phyloP scores from a whole-genome alignment of 495 filamentous ascomycete genomes.

The Podospora pseudoanserina region DNA sequence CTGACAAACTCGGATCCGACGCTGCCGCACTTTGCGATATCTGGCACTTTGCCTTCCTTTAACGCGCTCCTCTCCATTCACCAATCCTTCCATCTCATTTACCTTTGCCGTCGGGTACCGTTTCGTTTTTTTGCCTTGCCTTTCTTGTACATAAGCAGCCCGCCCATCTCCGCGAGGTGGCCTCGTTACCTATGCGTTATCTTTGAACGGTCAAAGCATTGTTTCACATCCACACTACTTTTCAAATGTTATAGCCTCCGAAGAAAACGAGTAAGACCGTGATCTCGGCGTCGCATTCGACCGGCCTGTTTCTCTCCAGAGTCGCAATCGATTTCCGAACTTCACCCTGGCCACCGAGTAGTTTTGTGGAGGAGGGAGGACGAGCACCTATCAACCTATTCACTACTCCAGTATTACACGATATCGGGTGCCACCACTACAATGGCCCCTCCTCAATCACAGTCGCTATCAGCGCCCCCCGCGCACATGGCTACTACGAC shows the following conservation, averaged over 20 bases:
- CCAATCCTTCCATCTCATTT: background rate
- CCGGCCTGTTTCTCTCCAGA: slow-evolving; percentile 11
- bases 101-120: background rate
- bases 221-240: slow-evolving; percentile 6
- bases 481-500: slow-evolving; percentile 85
- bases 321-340: background rate
- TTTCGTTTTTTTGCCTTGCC: background rate
- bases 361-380: background rate
- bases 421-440: slow-evolving; percentile 12
- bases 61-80: background rate
- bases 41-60: slow-evolving; percentile 5
- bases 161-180: slow-evolving; percentile 27
- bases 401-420: background rate
- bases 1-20: slow-evolving; percentile 22
- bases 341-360: background rate
- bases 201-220: slow-evolving; percentile 1
- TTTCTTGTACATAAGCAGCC: slow-evolving; percentile 11
- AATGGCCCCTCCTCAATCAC: slow-evolving; percentile 49
- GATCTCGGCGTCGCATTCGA: slow-evolving; percentile 7
- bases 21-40: slow-evolving; percentile 15
- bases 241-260: slow-evolving; percentile 16
- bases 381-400: background rate
- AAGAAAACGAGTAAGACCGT: slow-evolving; percentile 1
- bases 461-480: slow-evolving; percentile 35
- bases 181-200: slow-evolving; percentile 10